Base-by-base conservation (phyloP, 768 basidiomycete species). In the Nidularia pulvinata region DNA sequence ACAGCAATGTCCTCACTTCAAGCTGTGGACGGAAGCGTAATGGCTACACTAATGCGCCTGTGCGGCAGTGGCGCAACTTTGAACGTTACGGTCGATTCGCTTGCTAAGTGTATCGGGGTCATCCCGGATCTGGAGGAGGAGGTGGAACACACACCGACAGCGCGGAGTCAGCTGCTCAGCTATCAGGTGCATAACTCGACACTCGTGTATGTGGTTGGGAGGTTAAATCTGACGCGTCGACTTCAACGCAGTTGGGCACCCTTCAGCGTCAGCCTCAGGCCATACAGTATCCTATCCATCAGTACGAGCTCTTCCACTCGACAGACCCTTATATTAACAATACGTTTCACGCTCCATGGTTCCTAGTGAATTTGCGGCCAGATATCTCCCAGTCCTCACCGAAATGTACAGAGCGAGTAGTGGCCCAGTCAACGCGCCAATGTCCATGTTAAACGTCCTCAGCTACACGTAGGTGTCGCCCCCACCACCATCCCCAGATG, bases 321-420 rank as follows among this genome's bases (percentile, higher is more conserved):
- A n/a, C n/a, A n/a, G n/a, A n/a, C n/a, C n/a, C n/a, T n/a, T n/a
- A n/a, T n/a, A n/a, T 9, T 19, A 33, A 25, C 48, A 11, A 10
- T 22, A 19, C 9, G 48, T 11, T 49, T 39, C 9, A 33, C 7
- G 9, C 10, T 19, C 48, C 32, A 33, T 49, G 7, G 4, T 47
- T 46, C 33, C 7, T 36, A 72, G 66, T 45, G 65, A 70, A 63
- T 59, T 75, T 49, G 69, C 73, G 25, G 76, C 77, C 34, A 74
- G 66, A 54, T 67, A 74, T 59, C 61, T 74, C 11, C 72, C 72
- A 7, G 61, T 55, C 14, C 54, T 77, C 22, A 63, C 67, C 3
- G 62, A 65, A 16, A 61, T 65, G 51, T 75, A 64, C 50, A 65
- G 61, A 49, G 51, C 56, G 19, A 63, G 61, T 22, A 39, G 59